Percentiles rank a stretch among this genome's conserved stretches.
Evolutionary conservation across 306 rosid species (phyloP).

Genomic region (Quercus dentata): DNA sequence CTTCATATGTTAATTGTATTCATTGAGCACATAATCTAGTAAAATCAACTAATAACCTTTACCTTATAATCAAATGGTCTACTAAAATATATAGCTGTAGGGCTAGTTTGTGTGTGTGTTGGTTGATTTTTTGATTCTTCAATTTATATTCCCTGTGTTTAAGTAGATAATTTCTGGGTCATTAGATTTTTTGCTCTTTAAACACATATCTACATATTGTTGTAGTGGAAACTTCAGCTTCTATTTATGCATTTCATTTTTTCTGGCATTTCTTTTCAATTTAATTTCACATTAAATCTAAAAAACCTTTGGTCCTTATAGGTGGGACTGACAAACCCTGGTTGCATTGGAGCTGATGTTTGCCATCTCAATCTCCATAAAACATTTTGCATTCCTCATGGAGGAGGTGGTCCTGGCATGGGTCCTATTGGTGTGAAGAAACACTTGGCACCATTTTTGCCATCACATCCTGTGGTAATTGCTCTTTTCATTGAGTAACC

Average conservation of each 20-base stretch:
- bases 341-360: constrained; percentile 99
- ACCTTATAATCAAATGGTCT: not conserved
- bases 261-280: not conserved
- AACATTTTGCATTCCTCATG: constrained; percentile 99
- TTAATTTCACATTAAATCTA: constrained; percentile 3
- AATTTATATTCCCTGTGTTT: not conserved
- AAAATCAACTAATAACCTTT: not conserved
- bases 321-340: constrained; percentile 99
- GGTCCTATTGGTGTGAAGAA: constrained; percentile 99
- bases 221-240: not conserved
- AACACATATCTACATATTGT: constrained; percentile 10
- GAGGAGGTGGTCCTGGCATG: constrained; percentile 99
- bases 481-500: constrained; percentile 4
- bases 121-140: constrained; percentile 3
- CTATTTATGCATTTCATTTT: not conserved
- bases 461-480: constrained; percentile 97
- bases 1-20: not conserved
- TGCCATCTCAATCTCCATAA: constrained; percentile 99
- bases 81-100: not conserved
- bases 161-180: not conserved
- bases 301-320: constrained; percentile 23
- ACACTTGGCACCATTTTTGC: constrained; percentile 97
- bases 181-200: not conserved
- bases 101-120: not conserved
- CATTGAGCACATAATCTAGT: not conserved